A percentile compares a stretch with the other conserved stretches of the same genome.
Conservation (phyloP, 768 basidiomycete genomes). For the Lentinula raphanica region DNA sequence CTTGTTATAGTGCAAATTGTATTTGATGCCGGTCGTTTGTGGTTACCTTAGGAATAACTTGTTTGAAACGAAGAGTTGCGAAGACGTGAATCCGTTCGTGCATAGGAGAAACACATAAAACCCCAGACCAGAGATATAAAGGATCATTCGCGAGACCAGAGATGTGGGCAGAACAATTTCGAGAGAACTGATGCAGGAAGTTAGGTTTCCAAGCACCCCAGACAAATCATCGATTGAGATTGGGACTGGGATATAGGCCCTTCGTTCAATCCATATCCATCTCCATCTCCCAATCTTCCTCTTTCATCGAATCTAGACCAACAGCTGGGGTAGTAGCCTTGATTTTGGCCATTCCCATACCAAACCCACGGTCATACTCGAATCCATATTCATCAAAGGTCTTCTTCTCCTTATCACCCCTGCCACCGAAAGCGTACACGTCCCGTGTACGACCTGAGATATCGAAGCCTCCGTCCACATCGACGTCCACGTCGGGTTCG, state of each 20-base stretch:
- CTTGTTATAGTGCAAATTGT: background rate
- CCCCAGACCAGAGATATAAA: background rate
- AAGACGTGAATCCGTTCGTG: background rate
- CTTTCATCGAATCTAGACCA: conserved; percentile 14
- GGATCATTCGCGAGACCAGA: conserved; percentile 11
- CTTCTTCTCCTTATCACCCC: background rate
- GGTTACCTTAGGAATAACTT: background rate
- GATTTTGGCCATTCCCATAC: background rate
- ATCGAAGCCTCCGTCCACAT: background rate
- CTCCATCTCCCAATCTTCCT: conserved; percentile 57
- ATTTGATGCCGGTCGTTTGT: background rate
- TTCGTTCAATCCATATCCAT: conserved; percentile 56
- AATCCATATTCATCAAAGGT: conserved; percentile 7
- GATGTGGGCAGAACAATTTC: conserved; percentile 14
- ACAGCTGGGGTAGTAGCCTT: background rate
- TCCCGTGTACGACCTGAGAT: background rate
- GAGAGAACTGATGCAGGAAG: background rate
- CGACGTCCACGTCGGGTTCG: conserved; percentile 2
- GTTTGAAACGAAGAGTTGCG: background rate
- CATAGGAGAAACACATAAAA: background rate
- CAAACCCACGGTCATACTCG: background rate
- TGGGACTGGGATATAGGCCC: too few species aligned
- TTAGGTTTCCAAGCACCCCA: background rate
- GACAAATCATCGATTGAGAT: background rate
- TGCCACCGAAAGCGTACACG: background rate